Conservation (phyloP, 2,329 filamentous ascomycete genomes). For the Corinectria fuckeliana region DNA sequence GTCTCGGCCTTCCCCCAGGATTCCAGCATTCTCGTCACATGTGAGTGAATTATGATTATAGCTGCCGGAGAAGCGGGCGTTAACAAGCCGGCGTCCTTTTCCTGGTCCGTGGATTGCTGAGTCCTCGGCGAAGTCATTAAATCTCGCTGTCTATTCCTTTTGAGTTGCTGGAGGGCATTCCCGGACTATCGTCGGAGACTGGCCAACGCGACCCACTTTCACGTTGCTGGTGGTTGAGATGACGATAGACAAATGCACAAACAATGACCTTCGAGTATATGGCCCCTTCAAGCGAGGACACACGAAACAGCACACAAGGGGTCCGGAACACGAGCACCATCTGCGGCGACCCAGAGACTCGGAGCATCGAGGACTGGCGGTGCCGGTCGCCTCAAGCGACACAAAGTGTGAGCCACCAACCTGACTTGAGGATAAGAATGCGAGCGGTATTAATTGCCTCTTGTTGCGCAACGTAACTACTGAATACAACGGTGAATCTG, state of each 20-base stretch:
- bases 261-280: not conserved
- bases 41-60: not conserved
- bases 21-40: slow-evolving; percentile 9
- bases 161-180: not conserved
- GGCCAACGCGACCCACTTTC: not conserved
- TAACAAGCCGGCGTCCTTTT: not conserved
- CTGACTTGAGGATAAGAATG: not conserved
- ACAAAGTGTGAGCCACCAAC: not conserved
- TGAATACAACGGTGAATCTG: not conserved
- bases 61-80: not conserved
- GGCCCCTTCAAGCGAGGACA: not conserved
- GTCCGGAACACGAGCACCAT: not conserved
- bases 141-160: not conserved
- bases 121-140: not conserved
- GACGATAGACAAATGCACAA: not conserved
- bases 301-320: not conserved
- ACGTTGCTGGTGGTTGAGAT: not conserved
- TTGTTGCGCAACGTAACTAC: not conserved
- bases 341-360: not conserved
- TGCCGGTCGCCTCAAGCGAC: no score
- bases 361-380: not conserved
- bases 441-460: not conserved
- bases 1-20: slow-evolving; percentile 10
- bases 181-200: not conserved
- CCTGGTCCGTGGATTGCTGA: not conserved